Conservation (phyloP, 371 early-diverging fungal species). For the Mortierella sp. region DNA sequence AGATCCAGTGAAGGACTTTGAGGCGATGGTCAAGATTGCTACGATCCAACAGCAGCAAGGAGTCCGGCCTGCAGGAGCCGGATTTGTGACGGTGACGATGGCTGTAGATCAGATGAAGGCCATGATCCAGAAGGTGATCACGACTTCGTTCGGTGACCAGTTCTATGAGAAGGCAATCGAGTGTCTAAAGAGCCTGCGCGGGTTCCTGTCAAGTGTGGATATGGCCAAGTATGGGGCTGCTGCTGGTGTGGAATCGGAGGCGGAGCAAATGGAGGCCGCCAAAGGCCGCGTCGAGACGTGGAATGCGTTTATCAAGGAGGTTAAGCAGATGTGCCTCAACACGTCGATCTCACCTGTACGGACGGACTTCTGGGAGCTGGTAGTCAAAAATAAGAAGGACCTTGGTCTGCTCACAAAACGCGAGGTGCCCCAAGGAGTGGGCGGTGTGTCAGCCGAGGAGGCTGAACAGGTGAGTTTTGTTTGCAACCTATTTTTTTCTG, state of each 20-base stretch:
- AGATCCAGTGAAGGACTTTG: constrained; percentile 74
- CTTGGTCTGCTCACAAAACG: constrained; percentile 29
- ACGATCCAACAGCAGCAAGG: constrained; percentile 51
- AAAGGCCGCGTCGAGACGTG: constrained; percentile 32
- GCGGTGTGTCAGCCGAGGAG: constrained; percentile 40
- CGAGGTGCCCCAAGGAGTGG: constrained; percentile 28
- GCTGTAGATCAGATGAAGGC: constrained; percentile 72
- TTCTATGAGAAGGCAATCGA: constrained; percentile 66
- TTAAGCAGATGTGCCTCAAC: constrained; percentile 36
- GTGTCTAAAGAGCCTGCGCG: constrained; percentile 67
- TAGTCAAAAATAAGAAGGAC: constrained; percentile 29
- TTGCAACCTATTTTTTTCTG: not conserved
- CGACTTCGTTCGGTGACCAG: constrained; percentile 69
- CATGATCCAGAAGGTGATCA: constrained; percentile 63
- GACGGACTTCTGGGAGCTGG: constrained; percentile 52
- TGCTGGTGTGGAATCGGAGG: constrained; percentile 15
- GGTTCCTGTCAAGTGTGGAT: constrained; percentile 26
- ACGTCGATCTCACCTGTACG: constrained; percentile 33
- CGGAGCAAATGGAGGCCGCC: constrained; percentile 26
- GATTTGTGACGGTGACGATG: constrained; percentile 40
- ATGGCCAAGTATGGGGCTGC: constrained; percentile 10
- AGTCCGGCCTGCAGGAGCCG: constrained; percentile 49
- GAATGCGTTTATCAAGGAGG: constrained; percentile 40
- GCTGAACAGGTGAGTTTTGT: constrained; percentile 32
- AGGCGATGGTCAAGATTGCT: constrained; percentile 63